These are phyloP conservation scores for Phytophthora lateralis DNA, from an alignment of 352 stramenopile species.

Conservation along the genomic window DNA sequence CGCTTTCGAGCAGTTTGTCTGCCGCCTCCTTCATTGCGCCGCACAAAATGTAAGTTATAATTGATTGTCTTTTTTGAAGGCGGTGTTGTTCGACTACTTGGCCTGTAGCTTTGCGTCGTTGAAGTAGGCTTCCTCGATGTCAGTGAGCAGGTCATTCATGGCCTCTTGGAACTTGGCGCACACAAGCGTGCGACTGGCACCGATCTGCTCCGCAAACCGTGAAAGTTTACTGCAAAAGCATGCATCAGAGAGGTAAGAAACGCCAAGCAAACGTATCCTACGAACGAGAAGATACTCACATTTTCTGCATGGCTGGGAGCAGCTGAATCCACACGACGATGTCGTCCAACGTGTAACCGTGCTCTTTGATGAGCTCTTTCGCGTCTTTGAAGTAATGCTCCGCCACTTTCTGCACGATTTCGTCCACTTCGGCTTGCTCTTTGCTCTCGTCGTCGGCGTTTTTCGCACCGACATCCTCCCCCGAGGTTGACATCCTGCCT, in stretches of 20 bases:
- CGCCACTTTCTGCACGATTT: conserved; percentile 78
- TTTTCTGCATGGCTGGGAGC: conserved; percentile 82
- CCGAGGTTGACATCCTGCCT: conserved; percentile 9
- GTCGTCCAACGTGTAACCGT: conserved; percentile 72
- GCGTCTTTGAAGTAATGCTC: conserved; percentile 84
- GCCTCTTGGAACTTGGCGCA: conserved; percentile 75
- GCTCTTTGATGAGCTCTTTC: conserved; percentile 73
- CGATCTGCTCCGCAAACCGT: conserved; percentile 80
- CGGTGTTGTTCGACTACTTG: neutral
- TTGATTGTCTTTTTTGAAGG: conserved; percentile 22
- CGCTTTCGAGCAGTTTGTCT: conserved; percentile 15
- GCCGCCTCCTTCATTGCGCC: conserved; percentile 14
- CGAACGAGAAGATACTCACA: conserved; percentile 37
- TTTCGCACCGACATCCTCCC: conserved; percentile 30
- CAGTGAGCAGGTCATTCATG: conserved; percentile 77
- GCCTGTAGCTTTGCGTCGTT: conserved; percentile 49
- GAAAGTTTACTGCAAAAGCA: conserved; percentile 67
- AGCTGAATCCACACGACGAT: conserved; percentile 79
- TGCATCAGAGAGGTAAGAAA: conserved; percentile 4
- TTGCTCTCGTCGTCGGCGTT: conserved; percentile 55
- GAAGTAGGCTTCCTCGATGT: conserved; percentile 73
- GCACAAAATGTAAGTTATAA: conserved; percentile 42
- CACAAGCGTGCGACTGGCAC: conserved; percentile 49
- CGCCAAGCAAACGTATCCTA: neutral
- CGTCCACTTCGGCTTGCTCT: conserved; percentile 73